Evolutionary conservation across 345 rosid species (phyloP), one percentile per base, ranked within the genome.

Genomic region (Linum usitatissimum): DNA sequence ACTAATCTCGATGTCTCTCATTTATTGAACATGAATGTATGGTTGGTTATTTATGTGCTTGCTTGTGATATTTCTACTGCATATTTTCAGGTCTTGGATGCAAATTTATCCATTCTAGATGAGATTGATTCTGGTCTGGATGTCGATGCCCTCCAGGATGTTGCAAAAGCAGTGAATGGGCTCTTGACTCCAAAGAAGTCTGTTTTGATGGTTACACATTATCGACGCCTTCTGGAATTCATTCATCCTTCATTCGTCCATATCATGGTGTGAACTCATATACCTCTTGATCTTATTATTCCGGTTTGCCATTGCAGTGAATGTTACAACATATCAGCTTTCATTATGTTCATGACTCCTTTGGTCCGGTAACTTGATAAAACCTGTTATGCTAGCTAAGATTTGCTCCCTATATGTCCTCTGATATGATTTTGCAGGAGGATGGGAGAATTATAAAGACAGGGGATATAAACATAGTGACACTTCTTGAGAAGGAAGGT

Each of bases 61-160:
- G 38, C 6, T 34, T 34, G 38, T 34, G 38, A 34, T 34, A 34
- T 34, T 4, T 34, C 8, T 34, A 34, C 51, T 45, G 51, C 17
- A 45, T 4, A 23, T 30, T 62, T 66, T 53, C 76, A 90, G 97
- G 97, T 90, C 72, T 75, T 90, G 39, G 99, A 96, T 68, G 99
- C 95, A 18, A 89, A 90, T 28, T 61, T 90, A 79, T 94, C 99
- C 49, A 86, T 93, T 67, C 77, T 90, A 23, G 97, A 93, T 72
- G 99, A 90, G 74, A 90, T 93, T 70, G 99, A 93, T 80, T 93
- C 99, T 20, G 99, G 99, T 18, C 76, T 93, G 72, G 97, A 90
- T 73, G 79, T 90, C 55, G 99, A 90, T 83, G 99, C 99, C 21
- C 86, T 93, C 40, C 74, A 66, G 73, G 99, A 93, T 74, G 97